These are phyloP conservation scores for Candida silvicultrix DNA, from an alignment of 805 yeast species.

Conservation along the genomic window DNA sequence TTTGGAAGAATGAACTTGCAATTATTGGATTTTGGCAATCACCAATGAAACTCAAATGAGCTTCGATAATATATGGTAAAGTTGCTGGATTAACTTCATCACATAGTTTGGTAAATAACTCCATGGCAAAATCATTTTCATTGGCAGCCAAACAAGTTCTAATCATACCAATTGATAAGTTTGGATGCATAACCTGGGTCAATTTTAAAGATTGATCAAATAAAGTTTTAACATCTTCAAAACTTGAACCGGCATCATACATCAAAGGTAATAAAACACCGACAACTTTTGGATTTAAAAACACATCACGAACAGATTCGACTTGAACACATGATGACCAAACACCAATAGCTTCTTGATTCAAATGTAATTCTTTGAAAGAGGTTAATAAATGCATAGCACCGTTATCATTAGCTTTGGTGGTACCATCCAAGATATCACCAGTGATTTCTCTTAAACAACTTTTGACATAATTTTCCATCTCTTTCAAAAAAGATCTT, in stretches of 20 bases:
- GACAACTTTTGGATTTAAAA: slow-evolving; percentile 58
- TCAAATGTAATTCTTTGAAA: slow-evolving; percentile 52
- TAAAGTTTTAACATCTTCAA: slow-evolving; percentile 53
- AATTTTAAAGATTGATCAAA: slow-evolving; percentile 34
- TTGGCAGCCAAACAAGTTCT: slow-evolving; percentile 63
- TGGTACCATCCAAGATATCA: slow-evolving; percentile 38
- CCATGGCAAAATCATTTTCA: slow-evolving; percentile 59
- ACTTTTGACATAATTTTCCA: slow-evolving; percentile 41
- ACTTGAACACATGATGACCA: slow-evolving; percentile 63
- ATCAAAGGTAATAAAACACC: slow-evolving; percentile 65
- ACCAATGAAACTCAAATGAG: slow-evolving; percentile 75
- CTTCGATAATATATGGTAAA: slow-evolving; percentile 56
- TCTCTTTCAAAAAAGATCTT: slow-evolving; percentile 47
- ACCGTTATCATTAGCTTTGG: slow-evolving; percentile 44
- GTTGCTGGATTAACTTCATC: slow-evolving; percentile 36
- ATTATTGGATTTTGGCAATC: slow-evolving; percentile 65
- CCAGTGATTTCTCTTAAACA: slow-evolving; percentile 47
- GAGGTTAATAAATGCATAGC: slow-evolving; percentile 53
- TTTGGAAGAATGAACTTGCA: slow-evolving; percentile 68
- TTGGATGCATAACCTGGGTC: slow-evolving; percentile 23
- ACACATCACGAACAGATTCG: slow-evolving; percentile 33
- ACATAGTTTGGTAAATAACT: slow-evolving; percentile 55
- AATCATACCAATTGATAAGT: slow-evolving; percentile 65
- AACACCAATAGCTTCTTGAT: slow-evolving; percentile 57
- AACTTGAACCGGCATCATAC: slow-evolving; percentile 52